Conservation (phyloP, 2,329 filamentous ascomycete genomes). For the Talaromyces sp. region DNA sequence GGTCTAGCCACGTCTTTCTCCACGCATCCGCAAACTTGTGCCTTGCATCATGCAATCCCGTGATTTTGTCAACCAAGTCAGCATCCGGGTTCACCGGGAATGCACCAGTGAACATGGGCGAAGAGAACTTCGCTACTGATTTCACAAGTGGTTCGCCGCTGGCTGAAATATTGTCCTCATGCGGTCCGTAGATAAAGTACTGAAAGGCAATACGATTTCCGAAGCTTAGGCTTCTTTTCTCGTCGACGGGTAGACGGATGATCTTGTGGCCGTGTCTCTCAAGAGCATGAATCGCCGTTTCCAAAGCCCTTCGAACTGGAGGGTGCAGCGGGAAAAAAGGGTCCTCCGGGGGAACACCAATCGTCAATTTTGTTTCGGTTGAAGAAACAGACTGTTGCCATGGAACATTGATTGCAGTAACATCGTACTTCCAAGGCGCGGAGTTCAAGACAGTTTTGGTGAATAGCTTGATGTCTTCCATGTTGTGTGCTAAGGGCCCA, state of each 20-base stretch:
- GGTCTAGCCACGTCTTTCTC: slow-evolving; percentile 38
- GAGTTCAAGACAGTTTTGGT: slow-evolving; percentile 6
- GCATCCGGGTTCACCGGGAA: background rate
- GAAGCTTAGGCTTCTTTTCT: background rate
- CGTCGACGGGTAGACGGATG: background rate
- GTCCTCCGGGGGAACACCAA: slow-evolving; percentile 39
- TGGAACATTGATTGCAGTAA: slow-evolving; percentile 25
- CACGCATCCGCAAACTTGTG: slow-evolving; percentile 30
- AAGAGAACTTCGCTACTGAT: slow-evolving; percentile 30
- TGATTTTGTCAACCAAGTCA: background rate
- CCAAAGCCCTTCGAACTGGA: slow-evolving; percentile 53
- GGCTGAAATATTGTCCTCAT: background rate
- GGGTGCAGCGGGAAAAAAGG: slow-evolving; percentile 48
- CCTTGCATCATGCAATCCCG: background rate
- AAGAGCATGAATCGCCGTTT: slow-evolving; percentile 13
- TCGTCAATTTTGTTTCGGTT: slow-evolving; percentile 24
- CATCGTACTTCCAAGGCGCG: slow-evolving; percentile 25
- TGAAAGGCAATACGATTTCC: slow-evolving; percentile 13
- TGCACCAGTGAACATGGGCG: slow-evolving; percentile 21
- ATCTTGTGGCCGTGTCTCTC: slow-evolving; percentile 4
- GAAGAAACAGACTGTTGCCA: slow-evolving; percentile 19
- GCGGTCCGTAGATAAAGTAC: slow-evolving; percentile 11
- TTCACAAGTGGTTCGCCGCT: slow-evolving; percentile 28
- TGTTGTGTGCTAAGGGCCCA: slow-evolving; percentile 28
- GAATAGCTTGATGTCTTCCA: slow-evolving; percentile 2